Conservation (phyloP, 306 rosid species). For the Gleditsia sinensis region DNA sequence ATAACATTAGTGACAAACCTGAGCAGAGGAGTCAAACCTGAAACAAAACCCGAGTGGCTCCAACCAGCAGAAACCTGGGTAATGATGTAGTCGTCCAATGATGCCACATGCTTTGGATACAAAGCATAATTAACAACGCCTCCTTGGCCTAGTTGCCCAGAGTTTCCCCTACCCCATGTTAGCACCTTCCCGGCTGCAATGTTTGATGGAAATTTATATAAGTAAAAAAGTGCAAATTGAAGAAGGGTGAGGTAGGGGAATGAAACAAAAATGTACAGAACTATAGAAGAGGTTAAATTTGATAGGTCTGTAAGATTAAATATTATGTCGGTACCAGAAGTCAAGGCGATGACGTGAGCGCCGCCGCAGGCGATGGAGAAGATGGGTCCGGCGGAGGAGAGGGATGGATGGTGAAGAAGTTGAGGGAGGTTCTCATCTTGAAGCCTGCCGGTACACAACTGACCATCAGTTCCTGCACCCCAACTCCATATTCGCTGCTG, state of each 20-base stretch:
- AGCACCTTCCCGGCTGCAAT: constrained; percentile 69
- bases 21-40: constrained; percentile 55
- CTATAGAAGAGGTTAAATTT: background rate
- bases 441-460: constrained; percentile 62
- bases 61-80: constrained; percentile 84
- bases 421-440: constrained; percentile 71
- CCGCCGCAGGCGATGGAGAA: constrained; percentile 82
- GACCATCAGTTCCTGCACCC: constrained; percentile 98
- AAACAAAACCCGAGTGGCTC: constrained; percentile 94
- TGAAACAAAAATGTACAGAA: background rate
- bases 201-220: background rate
- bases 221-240: background rate
- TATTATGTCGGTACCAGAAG: constrained; percentile 45
- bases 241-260: no score
- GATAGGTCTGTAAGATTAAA: no score
- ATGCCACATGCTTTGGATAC: constrained; percentile 58
- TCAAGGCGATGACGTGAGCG: constrained; percentile 81
- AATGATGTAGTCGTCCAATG: constrained; percentile 54
- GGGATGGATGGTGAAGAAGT: constrained; percentile 51
- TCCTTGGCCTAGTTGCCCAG: constrained; percentile 85
- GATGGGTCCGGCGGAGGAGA: constrained; percentile 43
- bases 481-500: constrained; percentile 74
- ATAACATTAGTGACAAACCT: background rate
- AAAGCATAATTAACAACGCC: constrained; percentile 47
- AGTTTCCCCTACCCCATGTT: constrained; percentile 89